Base-by-base conservation (phyloP, 2,329 filamentous ascomycete genomes). In the Hypoxylon sp. region DNA sequence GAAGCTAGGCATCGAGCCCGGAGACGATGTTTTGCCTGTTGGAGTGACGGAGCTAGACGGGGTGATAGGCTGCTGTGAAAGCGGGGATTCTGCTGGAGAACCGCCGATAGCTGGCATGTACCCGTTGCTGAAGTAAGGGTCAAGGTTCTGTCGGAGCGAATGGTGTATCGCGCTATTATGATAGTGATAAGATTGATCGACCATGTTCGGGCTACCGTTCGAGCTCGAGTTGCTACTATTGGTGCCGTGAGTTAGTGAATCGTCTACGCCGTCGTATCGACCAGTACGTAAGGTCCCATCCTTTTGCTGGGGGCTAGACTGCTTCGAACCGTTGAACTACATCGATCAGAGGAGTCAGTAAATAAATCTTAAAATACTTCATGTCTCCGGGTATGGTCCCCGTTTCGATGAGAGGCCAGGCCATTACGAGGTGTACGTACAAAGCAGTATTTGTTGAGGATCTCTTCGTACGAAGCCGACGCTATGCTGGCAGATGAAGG, bases 361-460 rank as follows among this genome's bases (percentile, higher is more conserved):
- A 66, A 63, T 65, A 63, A 50, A 59, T 56, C 57, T 55, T 57
- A 64, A 5, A 31, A 59, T 55, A 54, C 9, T 63, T 65, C 13
- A 56, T 26, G 22, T 53, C 22, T 72, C 62, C 56, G 47, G 53
- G 55, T 44, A 42, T 61, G 46, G 35, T 65, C 58, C 65, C 47
- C 61, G 51, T 33, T 64, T 75, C 72, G 70, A 56, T 26, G 63
- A 63, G 54, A 62, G 55, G 65, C 67, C 68, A 44, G 60, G 37
- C 31, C 46, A 48, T 70, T 53, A 56, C 62, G 37, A 52, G 81
- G 81, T 78, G 87, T 87, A 97, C 95, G 90, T 95, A 98, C 95
- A 89, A 98, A 99, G 87, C 96, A 99, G 87, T 97, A 99, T 85
- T 97, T 98, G 85, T 97, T 94, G 81, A 99, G 92, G 72, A 99